Evolutionary conservation across 2,329 filamentous ascomycete genomes (phyloP).

Genomic region (Nigrograna mackinnonii): DNA sequence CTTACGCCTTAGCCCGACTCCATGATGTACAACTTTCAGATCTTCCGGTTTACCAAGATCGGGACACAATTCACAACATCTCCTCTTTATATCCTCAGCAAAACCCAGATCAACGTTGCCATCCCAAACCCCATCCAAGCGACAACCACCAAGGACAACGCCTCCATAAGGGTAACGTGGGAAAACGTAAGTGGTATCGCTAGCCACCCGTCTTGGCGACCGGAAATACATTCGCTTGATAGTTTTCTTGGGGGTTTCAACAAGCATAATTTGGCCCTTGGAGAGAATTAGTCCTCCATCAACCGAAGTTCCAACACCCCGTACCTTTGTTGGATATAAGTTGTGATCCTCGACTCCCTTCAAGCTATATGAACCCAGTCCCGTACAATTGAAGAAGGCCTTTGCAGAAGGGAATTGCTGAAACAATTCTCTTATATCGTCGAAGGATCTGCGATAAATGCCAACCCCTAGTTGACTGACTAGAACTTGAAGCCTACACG

Average conservation of each 20-base stretch:
- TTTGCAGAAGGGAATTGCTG: conserved; percentile 64
- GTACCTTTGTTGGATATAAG: conserved; percentile 74
- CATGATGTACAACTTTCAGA: conserved; percentile 76
- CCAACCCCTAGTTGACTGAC: conserved; percentile 73
- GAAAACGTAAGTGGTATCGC: conserved; percentile 50
- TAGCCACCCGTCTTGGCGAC: conserved; percentile 45
- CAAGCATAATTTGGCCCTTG: conserved; percentile 81
- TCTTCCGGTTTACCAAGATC: conserved; percentile 69
- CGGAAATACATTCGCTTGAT: conserved; percentile 49
- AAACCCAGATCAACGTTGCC: conserved; percentile 75
- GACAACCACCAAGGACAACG: conserved; percentile 81
- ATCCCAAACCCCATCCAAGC: conserved; percentile 81
- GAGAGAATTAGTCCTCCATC: too few relatives aligned
- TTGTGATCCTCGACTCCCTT: conserved; percentile 78
- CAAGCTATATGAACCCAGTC: conserved; percentile 73
- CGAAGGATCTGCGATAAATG: conserved; percentile 46
- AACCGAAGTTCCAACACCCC: too few relatives aligned
- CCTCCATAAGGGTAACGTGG: conserved; percentile 66
- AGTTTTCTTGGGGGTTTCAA: conserved; percentile 51
- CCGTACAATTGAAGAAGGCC: conserved; percentile 83
- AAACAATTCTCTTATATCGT: conserved; percentile 72
- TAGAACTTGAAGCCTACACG: conserved; percentile 55
- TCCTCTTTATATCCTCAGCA: conserved; percentile 81
- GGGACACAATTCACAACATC: conserved; percentile 68
- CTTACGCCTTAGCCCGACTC: conserved; percentile 81